Percentiles rank a stretch among this genome's conserved stretches.
phyloP scores from a whole-genome alignment of 2,329 filamentous ascomycete species.

The Alternaria postmessia region DNA sequence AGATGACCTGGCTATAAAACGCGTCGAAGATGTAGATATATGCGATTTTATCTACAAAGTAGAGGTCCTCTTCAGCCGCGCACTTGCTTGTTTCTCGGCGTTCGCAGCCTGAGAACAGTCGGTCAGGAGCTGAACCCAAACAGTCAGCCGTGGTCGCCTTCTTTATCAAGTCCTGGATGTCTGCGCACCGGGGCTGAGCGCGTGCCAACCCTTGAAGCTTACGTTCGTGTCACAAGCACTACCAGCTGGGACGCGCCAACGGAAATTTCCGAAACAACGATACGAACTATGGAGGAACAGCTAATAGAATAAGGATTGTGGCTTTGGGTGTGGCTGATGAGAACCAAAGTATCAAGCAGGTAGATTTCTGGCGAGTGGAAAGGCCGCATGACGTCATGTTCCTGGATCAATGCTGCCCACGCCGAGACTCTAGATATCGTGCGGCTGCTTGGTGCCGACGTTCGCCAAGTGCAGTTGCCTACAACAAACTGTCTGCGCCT shows the following conservation, averaged over 20 bases:
- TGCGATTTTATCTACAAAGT: not conserved
- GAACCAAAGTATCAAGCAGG: not conserved
- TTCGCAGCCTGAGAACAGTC: not conserved
- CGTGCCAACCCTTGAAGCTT: constrained; percentile 14
- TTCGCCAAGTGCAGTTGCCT: not conserved
- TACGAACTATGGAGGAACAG: not conserved
- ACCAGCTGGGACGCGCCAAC: not conserved
- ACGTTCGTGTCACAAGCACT: constrained; percentile 16
- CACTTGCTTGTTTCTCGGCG: not conserved
- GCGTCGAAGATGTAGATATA: not conserved
- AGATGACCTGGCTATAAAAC: not conserved
- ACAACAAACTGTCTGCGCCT: not conserved
- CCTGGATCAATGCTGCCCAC: not conserved
- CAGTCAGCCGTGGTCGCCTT: constrained; percentile 13
- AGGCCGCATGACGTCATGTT: not conserved
- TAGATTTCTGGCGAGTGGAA: not conserved
- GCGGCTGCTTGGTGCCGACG: not conserved
- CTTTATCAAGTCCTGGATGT: constrained; percentile 9
- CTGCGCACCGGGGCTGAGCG: constrained; percentile 16
- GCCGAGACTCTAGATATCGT: not conserved
- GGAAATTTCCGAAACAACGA: not conserved
- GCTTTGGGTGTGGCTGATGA: not conserved
- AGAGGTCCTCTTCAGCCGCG: not conserved
- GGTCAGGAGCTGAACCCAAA: not conserved
- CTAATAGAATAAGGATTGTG: not conserved